Evolutionary conservation across 1,139 yeast species (phyloP).

Genomic region (Nakaseomyces uthaithaninus): DNA sequence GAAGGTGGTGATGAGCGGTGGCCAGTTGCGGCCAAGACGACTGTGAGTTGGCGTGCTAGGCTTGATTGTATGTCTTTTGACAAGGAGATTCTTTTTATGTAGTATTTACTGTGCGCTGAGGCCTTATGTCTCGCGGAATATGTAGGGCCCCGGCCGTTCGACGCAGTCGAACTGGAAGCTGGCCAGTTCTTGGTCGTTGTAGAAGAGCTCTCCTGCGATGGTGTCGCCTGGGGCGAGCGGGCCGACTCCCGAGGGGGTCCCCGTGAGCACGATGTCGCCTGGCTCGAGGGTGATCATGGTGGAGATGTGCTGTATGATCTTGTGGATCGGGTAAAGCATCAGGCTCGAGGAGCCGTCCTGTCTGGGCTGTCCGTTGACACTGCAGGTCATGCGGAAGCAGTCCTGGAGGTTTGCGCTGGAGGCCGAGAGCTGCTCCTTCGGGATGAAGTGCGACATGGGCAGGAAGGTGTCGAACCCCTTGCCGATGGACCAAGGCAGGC

Average conservation of each 20-base stretch:
- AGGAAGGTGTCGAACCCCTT: conserved; percentile 95
- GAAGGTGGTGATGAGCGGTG: too few relatives aligned
- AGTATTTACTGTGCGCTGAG: too few relatives aligned
- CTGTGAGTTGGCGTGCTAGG: too few relatives aligned
- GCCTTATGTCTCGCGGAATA: conserved; percentile 46
- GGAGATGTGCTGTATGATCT: conserved; percentile 72
- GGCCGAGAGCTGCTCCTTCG: conserved; percentile 61
- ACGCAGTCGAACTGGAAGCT: conserved; percentile 49
- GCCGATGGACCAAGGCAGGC: conserved; percentile 94
- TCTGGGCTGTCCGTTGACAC: conserved; percentile 59
- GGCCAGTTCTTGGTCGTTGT: conserved; percentile 48
- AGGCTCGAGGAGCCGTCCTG: conserved; percentile 75
- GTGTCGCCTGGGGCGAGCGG: conserved; percentile 67
- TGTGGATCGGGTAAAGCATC: conserved; percentile 85
- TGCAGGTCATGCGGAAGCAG: conserved; percentile 41
- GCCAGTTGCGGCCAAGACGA: too few relatives aligned
- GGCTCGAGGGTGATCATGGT: conserved; percentile 81
- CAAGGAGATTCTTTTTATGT: too few relatives aligned
- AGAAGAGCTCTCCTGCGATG: conserved; percentile 53
- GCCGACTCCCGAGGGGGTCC: conserved; percentile 99
- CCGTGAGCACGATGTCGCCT: conserved; percentile 87
- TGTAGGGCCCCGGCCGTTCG: conserved; percentile 75
- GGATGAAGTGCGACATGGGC: conserved; percentile 68
- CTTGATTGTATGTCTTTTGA: too few relatives aligned
- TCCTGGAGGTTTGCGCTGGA: conserved; percentile 47